Base-by-base conservation (phyloP, 2,329 filamentous ascomycete genomes). In the Talaromyces sp. region DNA sequence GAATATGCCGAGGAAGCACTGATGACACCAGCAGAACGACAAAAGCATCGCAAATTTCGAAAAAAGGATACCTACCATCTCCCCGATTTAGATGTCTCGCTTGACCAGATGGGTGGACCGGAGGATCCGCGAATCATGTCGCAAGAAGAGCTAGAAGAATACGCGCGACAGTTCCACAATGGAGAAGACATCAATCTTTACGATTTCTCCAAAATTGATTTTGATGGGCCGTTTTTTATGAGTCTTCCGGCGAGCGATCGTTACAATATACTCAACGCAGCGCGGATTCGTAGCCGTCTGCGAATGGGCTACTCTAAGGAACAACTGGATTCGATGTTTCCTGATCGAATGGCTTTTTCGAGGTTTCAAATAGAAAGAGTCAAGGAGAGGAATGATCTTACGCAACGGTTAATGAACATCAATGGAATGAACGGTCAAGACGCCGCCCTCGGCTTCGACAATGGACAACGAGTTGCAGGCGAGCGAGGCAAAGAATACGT, bases 121-220 rank as follows among this genome's bases (percentile, higher is more conserved):
- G 91, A 97, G 64, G 94, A 99, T 74, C 93, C 93, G 3, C 85
- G 95, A 17, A 93, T 99, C 68, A 97, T 99, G 94, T 95, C 89
- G 57, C 84, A 95, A 26, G 91, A 96, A 69, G 93, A 99, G 71
- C 78, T 99, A 61, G 91, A 97, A 75, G 88, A 93, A 65, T 99
- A 99, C 72, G 93, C 95, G 3, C 83, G 88, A 56, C 92, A 97
- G 65, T 97, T 97, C 69, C 86, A 97, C 68, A 86, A 86, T 62
- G 94, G 94, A 58, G 92, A 97, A 74, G 93, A 97, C 72, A 89
- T 97, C 58, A 81, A 80, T 65, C 76, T 92, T 5, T 97, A 97
- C 75, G 93, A 97, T 75, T 99, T 99, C 71, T 95, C 90, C 70
- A 97, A 97, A 76, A 99, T 99, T 67, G 94, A 99, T 71, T 99